Evolutionary conservation across 148 eudicot genomes (phyloP), one percentile per base, ranked within the genome.

Genomic region (Fagopyrum esculentum): DNA sequence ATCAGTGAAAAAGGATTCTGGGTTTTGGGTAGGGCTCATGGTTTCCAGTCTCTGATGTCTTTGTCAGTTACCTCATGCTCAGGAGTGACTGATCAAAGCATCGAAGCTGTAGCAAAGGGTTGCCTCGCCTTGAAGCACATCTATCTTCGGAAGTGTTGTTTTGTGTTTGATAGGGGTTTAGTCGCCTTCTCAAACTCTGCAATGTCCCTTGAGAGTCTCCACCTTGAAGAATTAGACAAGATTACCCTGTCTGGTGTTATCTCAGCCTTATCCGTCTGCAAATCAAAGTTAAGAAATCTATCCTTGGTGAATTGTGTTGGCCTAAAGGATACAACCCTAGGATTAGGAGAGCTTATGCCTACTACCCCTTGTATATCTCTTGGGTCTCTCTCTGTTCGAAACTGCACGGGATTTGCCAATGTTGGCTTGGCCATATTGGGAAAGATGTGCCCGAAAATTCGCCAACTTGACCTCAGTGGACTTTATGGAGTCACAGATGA

Each of bases 1-100:
- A 93, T 89, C 80, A 88, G 80, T 46, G 89, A 90, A 60, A 88
- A 80, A 79, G 99, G 98, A 40, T 95, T 92, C 78, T 89, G 88
- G 90, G 89, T 79, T n/a, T 87, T 95, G 99, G 99, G 94, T 57
- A 88, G 80, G 55, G 98, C 88, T 43, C 70, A 71, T 69, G 91
- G 99, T 64, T 86, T 95, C 60, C 76, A 82, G 79, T 48, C 75
- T 60, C 76, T 95, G 26, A 16, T 74, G 5, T 86, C 90, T 52
- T 82, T 95, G 71, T 29, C 86, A 11, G 74, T 95, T 57, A 74
- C 80, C 55, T 85, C 92, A 2, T 92, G 99, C 61, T 77, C 78
- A 22, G 97, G 98, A 73, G 76, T 86, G 13, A 90, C 97, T 3
- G 93, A 90, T 83, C 40, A 78, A 75, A 83, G 93, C 77, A 83